These are phyloP conservation scores for Fusarium denticulatum DNA, from an alignment of 2,329 filamentous ascomycete genomes.

Conservation along the genomic window DNA sequence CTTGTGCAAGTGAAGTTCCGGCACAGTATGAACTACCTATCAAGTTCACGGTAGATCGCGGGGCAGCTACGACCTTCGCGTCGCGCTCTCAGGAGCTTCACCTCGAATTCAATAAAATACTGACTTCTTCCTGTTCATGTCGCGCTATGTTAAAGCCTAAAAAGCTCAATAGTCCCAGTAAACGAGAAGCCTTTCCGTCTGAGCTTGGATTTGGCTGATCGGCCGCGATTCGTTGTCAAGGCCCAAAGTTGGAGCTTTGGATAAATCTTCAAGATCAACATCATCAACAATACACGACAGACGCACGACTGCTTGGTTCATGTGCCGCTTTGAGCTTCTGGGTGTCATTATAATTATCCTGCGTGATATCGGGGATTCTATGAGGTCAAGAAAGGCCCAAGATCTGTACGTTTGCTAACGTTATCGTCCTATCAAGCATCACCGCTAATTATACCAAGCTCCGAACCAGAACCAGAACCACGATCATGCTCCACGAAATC, in stretches of 20 bases:
- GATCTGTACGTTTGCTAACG: slow-evolving; percentile 29
- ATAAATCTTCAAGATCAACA: not conserved
- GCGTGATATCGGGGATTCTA: slow-evolving; percentile 55
- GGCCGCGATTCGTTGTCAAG: not conserved
- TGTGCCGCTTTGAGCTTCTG: slow-evolving; percentile 66
- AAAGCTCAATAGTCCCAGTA: not conserved
- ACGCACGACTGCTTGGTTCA: slow-evolving; percentile 40
- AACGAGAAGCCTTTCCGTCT: not conserved
- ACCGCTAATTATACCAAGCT: slow-evolving; percentile 29
- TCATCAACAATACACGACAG: not conserved
- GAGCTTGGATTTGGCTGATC: slow-evolving; percentile 9
- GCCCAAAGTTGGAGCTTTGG: not conserved
- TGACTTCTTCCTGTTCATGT: not conserved
- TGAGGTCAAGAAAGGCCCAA: slow-evolving; percentile 49
- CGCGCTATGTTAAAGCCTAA: slow-evolving; percentile 6
- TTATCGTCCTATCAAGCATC: not conserved
- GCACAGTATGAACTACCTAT: slow-evolving; percentile 4
- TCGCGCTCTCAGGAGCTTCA: slow-evolving; percentile 27
- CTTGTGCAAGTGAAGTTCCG: not conserved
- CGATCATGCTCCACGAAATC: slow-evolving; percentile 94
- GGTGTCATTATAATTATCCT: slow-evolving; percentile 60
- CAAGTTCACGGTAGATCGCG: slow-evolving; percentile 31
- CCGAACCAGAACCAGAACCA: slow-evolving; percentile 11
- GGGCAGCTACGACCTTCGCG: slow-evolving; percentile 35
- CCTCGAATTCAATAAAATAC: not conserved